Base-by-base conservation (phyloP, 106 monocot genomes). In the Dendrobium chrysotoxum region DNA sequence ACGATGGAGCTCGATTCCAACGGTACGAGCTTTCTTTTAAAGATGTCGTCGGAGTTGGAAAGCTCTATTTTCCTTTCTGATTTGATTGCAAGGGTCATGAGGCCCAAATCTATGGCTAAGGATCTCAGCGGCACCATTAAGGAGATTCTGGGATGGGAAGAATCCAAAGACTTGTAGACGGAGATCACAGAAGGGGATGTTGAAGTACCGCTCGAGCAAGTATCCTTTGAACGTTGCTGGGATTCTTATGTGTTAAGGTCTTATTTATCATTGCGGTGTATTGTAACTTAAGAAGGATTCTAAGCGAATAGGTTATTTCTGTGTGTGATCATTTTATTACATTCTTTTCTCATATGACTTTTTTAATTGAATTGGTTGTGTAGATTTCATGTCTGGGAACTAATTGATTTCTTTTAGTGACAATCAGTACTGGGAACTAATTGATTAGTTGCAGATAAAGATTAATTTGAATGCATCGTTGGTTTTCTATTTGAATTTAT, bases 101-200 rank as follows among this genome's bases (percentile, higher is more conserved):
- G 74, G 0, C 86, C 86, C 2, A 80, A 86, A 57, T 91, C 88
- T 21, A 91, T 91, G 91, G 88, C 91, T 35, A 91, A 91, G 86
- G 88, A 88, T 45, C 85, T 91, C 3, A 38, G 53, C 39, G 88
- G 88, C 5, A 85, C 88, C 12, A 72, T 91, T 26, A 88, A 88
- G 83, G 91, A 91, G 86, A 91, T 91, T 72, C 82, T 91, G 15
- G 91, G 91, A 91, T 58, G 91, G 88, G 21, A 86, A 87, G 75
- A 88, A 88, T 21, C 91, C 70, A 91, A 91, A 81, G 91, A 88
- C 71, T 53, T 91, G 35, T 88, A 91, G 80, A 40, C 61, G 35
- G 89, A 89, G 82, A 89, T 89, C 42, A 7, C 72, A 0, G 84
- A 86, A 1, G 89, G 89, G 0, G 84, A 85, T 7, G 82, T 89